A percentile compares a stretch with the other conserved stretches of the same genome.
Evolutionary conservation across 2,329 filamentous ascomycete genomes (phyloP).

Genomic region (Alternaria atra): DNA sequence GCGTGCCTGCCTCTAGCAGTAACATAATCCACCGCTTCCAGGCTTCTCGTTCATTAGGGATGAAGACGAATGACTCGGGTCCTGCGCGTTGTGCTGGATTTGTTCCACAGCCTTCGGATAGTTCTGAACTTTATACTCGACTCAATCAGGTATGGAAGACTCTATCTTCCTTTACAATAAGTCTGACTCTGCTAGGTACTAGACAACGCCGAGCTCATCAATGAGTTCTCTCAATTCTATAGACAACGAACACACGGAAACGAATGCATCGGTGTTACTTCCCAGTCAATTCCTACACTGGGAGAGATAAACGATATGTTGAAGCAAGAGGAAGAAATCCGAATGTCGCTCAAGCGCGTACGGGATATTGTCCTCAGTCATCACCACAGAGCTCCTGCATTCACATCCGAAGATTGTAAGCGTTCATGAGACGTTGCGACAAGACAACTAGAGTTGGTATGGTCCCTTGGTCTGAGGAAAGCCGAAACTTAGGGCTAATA

Average conservation of each 20-base stretch:
- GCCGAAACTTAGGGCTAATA: not conserved
- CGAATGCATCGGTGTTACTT: not conserved
- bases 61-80: not conserved
- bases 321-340: conserved; percentile 1
- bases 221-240: conserved; percentile 4
- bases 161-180: not conserved
- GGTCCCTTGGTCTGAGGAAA: not conserved
- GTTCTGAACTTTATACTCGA: conserved; percentile 2
- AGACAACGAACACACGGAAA: conserved; percentile 3
- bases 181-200: conserved; percentile 2
- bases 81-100: not conserved
- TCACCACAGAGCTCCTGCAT: conserved; percentile 1
- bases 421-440: not conserved
- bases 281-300: conserved; percentile 1
- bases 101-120: not conserved
- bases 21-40: not conserved
- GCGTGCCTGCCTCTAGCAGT: conserved; percentile 1
- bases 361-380: conserved; percentile 1
- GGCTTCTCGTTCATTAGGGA: not conserved
- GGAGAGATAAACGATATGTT: conserved; percentile 7
- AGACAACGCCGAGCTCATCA: not conserved
- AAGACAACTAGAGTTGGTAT: not conserved
- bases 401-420: conserved; percentile 1
- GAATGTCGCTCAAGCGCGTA: conserved; percentile 3
- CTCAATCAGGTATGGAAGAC: conserved; percentile 3